Evolutionary conservation across 129 eudicot species (phyloP).

Genomic region (Escallonia herrerae): DNA sequence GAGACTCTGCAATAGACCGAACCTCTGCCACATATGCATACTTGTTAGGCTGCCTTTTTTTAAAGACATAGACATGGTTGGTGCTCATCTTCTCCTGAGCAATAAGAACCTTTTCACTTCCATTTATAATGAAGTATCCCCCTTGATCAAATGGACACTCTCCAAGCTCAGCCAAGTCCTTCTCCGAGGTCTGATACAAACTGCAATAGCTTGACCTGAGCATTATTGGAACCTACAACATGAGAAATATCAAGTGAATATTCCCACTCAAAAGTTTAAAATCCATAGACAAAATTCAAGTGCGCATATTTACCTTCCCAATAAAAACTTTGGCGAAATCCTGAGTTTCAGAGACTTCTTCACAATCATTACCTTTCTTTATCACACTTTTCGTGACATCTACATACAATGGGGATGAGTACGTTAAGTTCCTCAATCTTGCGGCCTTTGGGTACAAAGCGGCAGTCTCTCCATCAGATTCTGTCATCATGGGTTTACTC

Average conservation of each 20-base stretch:
- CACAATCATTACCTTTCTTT: slow-evolving; percentile 53
- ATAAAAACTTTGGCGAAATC: slow-evolving; percentile 58
- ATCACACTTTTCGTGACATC: slow-evolving; percentile 46
- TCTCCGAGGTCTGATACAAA: slow-evolving; percentile 45
- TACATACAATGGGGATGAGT: slow-evolving; percentile 64
- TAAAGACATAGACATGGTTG: slow-evolving; percentile 69
- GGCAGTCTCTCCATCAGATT: slow-evolving; percentile 72
- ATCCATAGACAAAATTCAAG: background rate
- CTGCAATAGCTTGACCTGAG: slow-evolving; percentile 61
- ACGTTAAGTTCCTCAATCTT: slow-evolving; percentile 59
- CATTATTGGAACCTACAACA: slow-evolving; percentile 65
- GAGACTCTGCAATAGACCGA: slow-evolving; percentile 52
- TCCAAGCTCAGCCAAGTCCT: slow-evolving; percentile 72
- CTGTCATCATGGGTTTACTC: slow-evolving; percentile 76
- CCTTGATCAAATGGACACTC: slow-evolving; percentile 79
- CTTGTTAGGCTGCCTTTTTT: slow-evolving; percentile 64
- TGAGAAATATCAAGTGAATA: background rate
- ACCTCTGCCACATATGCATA: slow-evolving; percentile 69
- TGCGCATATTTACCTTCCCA: slow-evolving; percentile 40
- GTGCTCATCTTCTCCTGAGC: slow-evolving; percentile 84
- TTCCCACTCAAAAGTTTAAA: background rate
- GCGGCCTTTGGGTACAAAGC: slow-evolving; percentile 69
- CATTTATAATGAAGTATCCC: slow-evolving; percentile 71
- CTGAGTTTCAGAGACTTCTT: slow-evolving; percentile 50
- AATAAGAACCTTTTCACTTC: slow-evolving; percentile 70